Conservation (phyloP, 768 basidiomycete species). For the Albatrellus ellisii region DNA sequence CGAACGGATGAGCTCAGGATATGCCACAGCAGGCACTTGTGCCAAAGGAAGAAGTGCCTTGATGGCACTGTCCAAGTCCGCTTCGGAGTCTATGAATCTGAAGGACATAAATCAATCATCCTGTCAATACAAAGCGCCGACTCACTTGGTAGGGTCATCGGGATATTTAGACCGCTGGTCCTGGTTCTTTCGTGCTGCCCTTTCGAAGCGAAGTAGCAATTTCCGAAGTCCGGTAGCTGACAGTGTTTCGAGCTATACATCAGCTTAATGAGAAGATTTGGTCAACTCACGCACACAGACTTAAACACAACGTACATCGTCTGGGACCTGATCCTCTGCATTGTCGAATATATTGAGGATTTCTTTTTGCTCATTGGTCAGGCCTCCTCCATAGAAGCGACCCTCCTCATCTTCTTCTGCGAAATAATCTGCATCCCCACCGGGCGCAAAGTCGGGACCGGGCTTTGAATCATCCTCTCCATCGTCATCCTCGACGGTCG, state of each 20-base stretch:
- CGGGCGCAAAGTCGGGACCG: conserved; percentile 56
- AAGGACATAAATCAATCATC: conserved; percentile 2
- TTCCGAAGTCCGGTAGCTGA: conserved; percentile 60
- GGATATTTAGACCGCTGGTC: conserved; percentile 94
- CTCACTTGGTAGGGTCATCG: conserved; percentile 81
- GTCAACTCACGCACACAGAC: conserved; percentile 6
- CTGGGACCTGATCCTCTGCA: conserved; percentile 47
- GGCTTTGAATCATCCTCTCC: conserved; percentile 20
- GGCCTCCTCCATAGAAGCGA: conserved; percentile 86
- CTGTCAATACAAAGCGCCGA: conserved; percentile 4
- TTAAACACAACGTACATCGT: conserved; percentile 41
- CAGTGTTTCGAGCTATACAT: conserved; percentile 45
- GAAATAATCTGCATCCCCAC: conserved; percentile 84
- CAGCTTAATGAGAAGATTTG: neutral
- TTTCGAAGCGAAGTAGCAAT: conserved; percentile 70
- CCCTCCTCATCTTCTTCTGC: conserved; percentile 87
- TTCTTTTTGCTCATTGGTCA: conserved; percentile 87
- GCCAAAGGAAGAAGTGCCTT: conserved; percentile 84
- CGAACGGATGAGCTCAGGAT: conserved; percentile 78
- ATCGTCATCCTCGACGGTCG: conserved; percentile 38
- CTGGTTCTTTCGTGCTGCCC: conserved; percentile 88
- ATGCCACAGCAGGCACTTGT: conserved; percentile 70
- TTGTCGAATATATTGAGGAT: conserved; percentile 91
- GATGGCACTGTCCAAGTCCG: conserved; percentile 80
- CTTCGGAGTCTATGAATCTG: conserved; percentile 98